Base-by-base conservation (phyloP, 108 stramenopile species). In the Cyclostephanos tholiformis region DNA sequence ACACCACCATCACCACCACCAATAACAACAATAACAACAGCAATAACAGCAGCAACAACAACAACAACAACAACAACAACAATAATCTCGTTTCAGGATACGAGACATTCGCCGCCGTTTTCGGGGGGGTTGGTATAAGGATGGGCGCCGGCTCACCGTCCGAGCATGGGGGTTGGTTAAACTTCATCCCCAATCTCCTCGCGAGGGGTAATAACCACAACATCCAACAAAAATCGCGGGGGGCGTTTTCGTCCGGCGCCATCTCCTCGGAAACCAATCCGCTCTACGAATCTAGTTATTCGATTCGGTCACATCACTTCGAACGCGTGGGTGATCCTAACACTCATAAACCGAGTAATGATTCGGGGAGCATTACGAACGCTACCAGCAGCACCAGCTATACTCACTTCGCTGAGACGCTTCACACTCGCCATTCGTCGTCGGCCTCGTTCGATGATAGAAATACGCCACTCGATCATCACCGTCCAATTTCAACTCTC, bases 61-160 rank as follows among this genome's bases (percentile, higher is more conserved):
- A 20, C 44, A 52, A 11, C 23, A 52, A 22, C 62, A 71, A 12
- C 20, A 43, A 72, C 46, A 61, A 36, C 46, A 43, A 57, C 2
- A 67, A 52, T 17, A 63, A 49, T 12, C 52, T 69, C n/a, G 67
- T 69, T 26, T 48, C 79, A 25, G 71, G 67, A 9, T 80, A 80
- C 56, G 79, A 80, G 58, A 80, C 79, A 23, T 80, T 80, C 64
- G 67, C 67, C 1, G 43, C 59, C 14, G 79, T 61, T 12, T 55
- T 67, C 5, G 79, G 20, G 65, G 13, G 51, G 58, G 17, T 58
- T 17, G 16, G 69, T n/a, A n/a, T n/a, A n/a, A n/a, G 29, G 19
- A 20, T 36, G 52, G 44, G 12, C 23, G 58, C 64, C 36, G 71
- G 67, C n/a, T 68, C 67, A 38, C 79, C 72, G 49, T 14, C 71